These are phyloP conservation scores for Termitomyces sp. DNA, from an alignment of 768 basidiomycete species.

Conservation along the genomic window DNA sequence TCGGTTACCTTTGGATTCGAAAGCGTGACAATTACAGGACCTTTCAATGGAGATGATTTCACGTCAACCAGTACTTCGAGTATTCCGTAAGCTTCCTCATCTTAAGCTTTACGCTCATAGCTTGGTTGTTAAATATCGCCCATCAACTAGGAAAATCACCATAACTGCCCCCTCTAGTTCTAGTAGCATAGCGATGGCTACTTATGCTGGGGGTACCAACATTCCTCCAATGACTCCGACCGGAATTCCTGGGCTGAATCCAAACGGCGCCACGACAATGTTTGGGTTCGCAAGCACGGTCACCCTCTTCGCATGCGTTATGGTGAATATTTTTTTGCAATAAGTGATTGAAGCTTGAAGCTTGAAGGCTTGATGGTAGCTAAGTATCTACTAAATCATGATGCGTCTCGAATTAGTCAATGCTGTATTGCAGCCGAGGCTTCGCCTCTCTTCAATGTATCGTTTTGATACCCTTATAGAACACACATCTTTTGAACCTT, in stretches of 20 bases:
- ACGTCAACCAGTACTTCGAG: neutral
- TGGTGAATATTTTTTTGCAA: neutral
- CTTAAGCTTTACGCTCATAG: neutral
- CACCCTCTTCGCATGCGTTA: neutral
- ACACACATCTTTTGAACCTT: neutral
- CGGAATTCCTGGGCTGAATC: neutral
- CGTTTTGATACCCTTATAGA: too few species aligned
- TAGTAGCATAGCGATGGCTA: neutral
- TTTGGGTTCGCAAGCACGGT: neutral
- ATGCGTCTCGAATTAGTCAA: neutral
- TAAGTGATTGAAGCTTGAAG: too few species aligned
- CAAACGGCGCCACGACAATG: neutral
- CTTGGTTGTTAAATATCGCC: neutral
- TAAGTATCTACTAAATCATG: too few species aligned
- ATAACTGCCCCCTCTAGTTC: neutral
- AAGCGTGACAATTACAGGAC: neutral
- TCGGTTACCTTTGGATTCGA: neutral
- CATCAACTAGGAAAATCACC: neutral
- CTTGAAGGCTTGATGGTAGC: neutral
- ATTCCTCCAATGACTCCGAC: neutral
- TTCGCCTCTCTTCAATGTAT: neutral
- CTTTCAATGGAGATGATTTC: neutral
- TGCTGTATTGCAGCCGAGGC: too few species aligned
- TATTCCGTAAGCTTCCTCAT: neutral
- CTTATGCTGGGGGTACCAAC: neutral